A percentile compares a stretch with the other conserved stretches of the same genome.
Conservation (phyloP, 352 stramenopile species). For the Phytophthora meadii region DNA sequence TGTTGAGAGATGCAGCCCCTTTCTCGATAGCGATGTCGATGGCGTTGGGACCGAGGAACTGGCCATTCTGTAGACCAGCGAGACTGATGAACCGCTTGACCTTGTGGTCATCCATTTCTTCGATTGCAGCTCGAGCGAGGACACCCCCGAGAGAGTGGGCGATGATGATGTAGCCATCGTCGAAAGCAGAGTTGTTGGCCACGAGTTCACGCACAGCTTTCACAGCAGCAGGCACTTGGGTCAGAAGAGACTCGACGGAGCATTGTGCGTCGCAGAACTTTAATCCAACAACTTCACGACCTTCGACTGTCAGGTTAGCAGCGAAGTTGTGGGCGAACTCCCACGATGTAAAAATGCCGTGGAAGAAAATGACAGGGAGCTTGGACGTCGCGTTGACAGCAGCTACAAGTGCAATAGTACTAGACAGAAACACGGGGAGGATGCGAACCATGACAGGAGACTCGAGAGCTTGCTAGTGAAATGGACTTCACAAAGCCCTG, state of each 20-base stretch:
- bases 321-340: slow-evolving; percentile 5
- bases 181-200: slow-evolving; percentile 2
- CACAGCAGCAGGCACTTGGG: background rate
- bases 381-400: background rate
- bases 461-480: slow-evolving; percentile 1
- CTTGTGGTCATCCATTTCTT: slow-evolving; percentile 17
- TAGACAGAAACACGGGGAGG: background rate
- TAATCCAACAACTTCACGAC: slow-evolving; percentile 1
- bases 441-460: slow-evolving; percentile 1
- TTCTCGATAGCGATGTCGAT: slow-evolving; percentile 3
- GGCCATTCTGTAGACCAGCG: slow-evolving; percentile 3
- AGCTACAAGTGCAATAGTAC: background rate
- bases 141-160: slow-evolving; percentile 1
- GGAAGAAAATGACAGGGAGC: slow-evolving; percentile 11
- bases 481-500: slow-evolving; percentile 5
- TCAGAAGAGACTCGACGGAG: background rate
- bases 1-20: background rate
- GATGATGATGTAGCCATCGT: slow-evolving; percentile 8
- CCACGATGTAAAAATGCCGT: background rate
- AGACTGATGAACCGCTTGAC: slow-evolving; percentile 7
- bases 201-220: background rate
- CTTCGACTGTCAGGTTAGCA: background rate
- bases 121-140: slow-evolving; percentile 4
- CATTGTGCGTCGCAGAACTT: slow-evolving; percentile 1
- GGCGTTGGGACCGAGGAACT: slow-evolving; percentile 6